Evolutionary conservation across 164 flowering plant species (phyloP).

Genomic region (Magnolia sinica): DNA sequence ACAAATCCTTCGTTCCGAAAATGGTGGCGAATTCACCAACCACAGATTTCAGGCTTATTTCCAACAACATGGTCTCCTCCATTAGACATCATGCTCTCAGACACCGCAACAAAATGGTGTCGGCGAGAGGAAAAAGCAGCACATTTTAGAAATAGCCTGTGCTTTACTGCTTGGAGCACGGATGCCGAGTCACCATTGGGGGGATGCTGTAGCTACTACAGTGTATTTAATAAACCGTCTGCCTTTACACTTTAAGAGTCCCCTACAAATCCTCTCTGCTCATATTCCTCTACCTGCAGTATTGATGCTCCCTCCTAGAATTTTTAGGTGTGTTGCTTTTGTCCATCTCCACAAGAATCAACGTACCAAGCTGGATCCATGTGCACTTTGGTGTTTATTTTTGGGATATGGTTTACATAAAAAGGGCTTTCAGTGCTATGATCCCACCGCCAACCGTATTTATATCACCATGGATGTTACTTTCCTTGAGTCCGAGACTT

Average conservation of each 20-base stretch:
- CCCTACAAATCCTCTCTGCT: neutral
- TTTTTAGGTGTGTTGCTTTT: constrained; percentile 4
- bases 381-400: neutral
- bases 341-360: too few species aligned
- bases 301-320: neutral
- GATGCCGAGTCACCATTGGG: neutral
- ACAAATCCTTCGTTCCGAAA: neutral
- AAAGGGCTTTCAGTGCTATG: neutral
- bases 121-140: neutral
- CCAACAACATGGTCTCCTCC: neutral
- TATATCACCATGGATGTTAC: too few species aligned
- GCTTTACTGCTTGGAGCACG: neutral
- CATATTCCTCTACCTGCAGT: neutral
- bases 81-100: neutral
- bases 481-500: too few species aligned
- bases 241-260: neutral
- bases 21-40: neutral
- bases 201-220: neutral
- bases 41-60: neutral
- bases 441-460: neutral
- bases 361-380: too few species aligned
- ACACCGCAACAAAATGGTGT: neutral
- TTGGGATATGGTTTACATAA: neutral
- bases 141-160: neutral
- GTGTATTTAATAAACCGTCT: neutral